phyloP scores from a whole-genome alignment of 257 asterid species.

The Solanum medicagineum region DNA sequence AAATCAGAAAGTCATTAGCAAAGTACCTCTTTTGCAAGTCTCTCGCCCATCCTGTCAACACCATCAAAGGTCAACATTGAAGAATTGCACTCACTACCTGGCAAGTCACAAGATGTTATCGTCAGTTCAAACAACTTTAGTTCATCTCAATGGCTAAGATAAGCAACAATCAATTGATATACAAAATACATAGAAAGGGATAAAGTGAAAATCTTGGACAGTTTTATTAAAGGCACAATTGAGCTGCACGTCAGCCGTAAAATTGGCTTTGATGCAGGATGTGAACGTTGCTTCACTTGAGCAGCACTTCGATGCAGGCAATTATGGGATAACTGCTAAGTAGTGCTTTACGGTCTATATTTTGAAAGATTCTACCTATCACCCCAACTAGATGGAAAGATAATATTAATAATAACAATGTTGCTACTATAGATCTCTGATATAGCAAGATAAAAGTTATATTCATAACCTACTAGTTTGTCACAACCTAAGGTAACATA shows the following conservation, averaged over 20 bases:
- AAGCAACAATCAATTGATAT: neutral
- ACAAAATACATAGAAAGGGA: neutral
- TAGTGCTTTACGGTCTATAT: neutral
- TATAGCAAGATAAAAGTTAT: neutral
- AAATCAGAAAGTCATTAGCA: slow-evolving; percentile 18
- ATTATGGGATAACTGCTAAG: neutral
- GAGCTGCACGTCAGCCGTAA: neutral
- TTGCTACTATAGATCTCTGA: neutral
- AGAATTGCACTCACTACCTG: slow-evolving; percentile 81
- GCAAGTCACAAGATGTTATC: neutral
- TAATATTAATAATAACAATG: neutral
- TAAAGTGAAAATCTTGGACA: neutral
- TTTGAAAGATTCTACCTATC: neutral
- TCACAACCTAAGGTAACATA: neutral
- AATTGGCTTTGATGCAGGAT: neutral
- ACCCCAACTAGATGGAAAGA: neutral
- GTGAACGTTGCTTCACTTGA: neutral
- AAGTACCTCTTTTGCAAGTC: slow-evolving; percentile 92
- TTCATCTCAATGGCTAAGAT: neutral
- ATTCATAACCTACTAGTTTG: neutral
- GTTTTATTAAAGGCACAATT: neutral
- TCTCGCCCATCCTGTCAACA: slow-evolving; percentile 85
- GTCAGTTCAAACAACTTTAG: neutral
- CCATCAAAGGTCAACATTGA: slow-evolving; percentile 86
- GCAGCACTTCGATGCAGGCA: neutral